Base-by-base conservation (phyloP, 148 eudicot genomes). In the Arbutus unedo region DNA sequence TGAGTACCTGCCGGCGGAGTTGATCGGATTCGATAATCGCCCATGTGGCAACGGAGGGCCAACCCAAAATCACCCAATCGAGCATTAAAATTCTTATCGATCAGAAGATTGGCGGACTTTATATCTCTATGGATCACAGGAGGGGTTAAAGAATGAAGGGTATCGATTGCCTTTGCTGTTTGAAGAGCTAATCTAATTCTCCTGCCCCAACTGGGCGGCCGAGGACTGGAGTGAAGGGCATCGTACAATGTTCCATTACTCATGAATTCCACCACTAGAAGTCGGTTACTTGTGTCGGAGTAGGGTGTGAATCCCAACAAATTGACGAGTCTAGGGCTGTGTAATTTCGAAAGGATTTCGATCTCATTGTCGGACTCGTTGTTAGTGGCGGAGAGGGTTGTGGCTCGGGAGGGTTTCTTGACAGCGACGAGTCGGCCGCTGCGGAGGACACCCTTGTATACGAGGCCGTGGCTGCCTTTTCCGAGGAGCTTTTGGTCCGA, bases 121-220 rank as follows among this genome's bases (percentile, higher is more conserved):
- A 95, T 92, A 80, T 95, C 98, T 3, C 98, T 84, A 75, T 95
- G 98, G 77, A 95, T 94, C 9, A 95, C 96, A 8, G 98, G 98
- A 0, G 98, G 98, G 75, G n/a, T 73, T 4, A 83, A 91, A 2
- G 93, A 88, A 75, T 95, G 98, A 5, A 95, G 85, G 51, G 87
- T 88, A 71, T 93, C 91, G 51, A 95, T 74, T 13, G 96, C 98
- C 64, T 85, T 90, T 0, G 98, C 95, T 18, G 87, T 90, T 38
- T 95, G 98, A n/a, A 91, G 73, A 23, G 96, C 93, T 51, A 92
- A 83, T 21, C 86, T 76, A 57, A 93, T 80, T 43, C 94, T 86
- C 9, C 90, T 84, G 38, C 88, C 93, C 96, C 96, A 93, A 81
- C 74, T 86, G 1, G 92, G 94, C 0, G 91, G 89, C 62, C 88